Conservation (phyloP, 768 basidiomycete species). For the Lyophyllum shimeji region DNA sequence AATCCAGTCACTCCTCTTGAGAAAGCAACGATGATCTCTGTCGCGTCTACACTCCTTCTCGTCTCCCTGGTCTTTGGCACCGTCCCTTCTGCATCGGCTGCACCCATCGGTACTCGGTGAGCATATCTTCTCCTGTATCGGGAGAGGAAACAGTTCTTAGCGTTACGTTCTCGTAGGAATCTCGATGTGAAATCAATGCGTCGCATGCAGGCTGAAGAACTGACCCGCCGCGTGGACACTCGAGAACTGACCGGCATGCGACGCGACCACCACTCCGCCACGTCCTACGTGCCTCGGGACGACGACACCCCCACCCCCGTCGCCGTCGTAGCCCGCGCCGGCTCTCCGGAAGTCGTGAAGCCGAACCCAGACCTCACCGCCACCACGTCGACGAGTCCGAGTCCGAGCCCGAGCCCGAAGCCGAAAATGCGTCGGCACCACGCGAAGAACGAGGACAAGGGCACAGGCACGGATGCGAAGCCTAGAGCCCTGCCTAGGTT, state of each 20-base stretch:
- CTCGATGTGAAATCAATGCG: constrained; percentile 11
- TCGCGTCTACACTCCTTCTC: constrained; percentile 13
- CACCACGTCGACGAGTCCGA: no score
- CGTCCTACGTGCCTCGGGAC: constrained; percentile 2
- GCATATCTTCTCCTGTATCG: neutral
- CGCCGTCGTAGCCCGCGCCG: neutral
- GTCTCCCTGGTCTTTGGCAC: constrained; percentile 8
- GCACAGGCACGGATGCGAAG: neutral
- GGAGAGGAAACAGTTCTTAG: neutral
- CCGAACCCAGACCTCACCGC: neutral
- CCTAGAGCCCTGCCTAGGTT: constrained; percentile 8
- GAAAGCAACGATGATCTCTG: constrained; percentile 16
- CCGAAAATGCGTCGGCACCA: neutral
- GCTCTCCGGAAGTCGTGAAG: neutral
- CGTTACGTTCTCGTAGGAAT: neutral
- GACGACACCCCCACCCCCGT: neutral
- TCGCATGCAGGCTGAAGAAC: neutral
- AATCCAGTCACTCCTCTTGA: constrained; percentile 1
- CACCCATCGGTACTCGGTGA: constrained; percentile 15
- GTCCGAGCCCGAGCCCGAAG: no score
- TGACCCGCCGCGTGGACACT: neutral
- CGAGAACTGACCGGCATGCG: constrained; percentile 3
- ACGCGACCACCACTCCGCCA: constrained; percentile 10
- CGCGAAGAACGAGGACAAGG: constrained; percentile 7
- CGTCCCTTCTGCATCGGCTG: constrained; percentile 11